These are phyloP conservation scores for Candida glaebosa DNA, from an alignment of 805 yeast genomes.

Conservation along the genomic window DNA sequence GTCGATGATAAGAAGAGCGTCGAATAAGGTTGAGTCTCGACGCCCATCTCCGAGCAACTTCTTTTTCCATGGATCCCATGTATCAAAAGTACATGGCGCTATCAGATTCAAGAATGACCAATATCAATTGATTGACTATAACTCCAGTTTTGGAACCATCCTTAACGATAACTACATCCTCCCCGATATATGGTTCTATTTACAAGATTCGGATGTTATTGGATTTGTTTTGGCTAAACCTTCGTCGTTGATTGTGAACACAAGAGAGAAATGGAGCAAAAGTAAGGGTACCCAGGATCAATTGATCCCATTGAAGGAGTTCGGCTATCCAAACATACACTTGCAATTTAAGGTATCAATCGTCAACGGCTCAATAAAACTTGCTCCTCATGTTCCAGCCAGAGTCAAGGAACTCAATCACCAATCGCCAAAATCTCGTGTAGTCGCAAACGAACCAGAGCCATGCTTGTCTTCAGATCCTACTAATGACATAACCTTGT, in stretches of 20 bases:
- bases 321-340: slow-evolving; percentile 19
- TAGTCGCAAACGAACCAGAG: too few species aligned
- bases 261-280: slow-evolving; percentile 7
- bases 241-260: slow-evolving; percentile 16
- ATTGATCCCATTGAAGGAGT: slow-evolving; percentile 16
- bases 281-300: slow-evolving; percentile 9
- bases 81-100: slow-evolving; percentile 37
- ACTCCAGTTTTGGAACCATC: slow-evolving; percentile 39
- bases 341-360: slow-evolving; percentile 17
- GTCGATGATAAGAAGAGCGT: slow-evolving; percentile 25
- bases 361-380: slow-evolving; percentile 11
- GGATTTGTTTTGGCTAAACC: slow-evolving; percentile 36
- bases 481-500: too few species aligned
- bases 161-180: slow-evolving; percentile 23
- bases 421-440: too few species aligned
- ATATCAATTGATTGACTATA: slow-evolving; percentile 25
- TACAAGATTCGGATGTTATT: slow-evolving; percentile 24
- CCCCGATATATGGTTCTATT: slow-evolving; percentile 15
- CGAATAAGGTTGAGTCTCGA: slow-evolving; percentile 24
- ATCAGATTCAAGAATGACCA: slow-evolving; percentile 15
- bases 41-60: slow-evolving; percentile 26
- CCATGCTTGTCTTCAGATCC: too few species aligned
- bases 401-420: neutral
- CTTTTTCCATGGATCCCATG: slow-evolving; percentile 29
- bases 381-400: slow-evolving; percentile 10